A percentile compares a stretch with the other conserved stretches of the same genome.
These are phyloP conservation scores for Globisporangium okanoganense DNA, from an alignment of 352 stramenopile species.

Conservation along the genomic window DNA sequence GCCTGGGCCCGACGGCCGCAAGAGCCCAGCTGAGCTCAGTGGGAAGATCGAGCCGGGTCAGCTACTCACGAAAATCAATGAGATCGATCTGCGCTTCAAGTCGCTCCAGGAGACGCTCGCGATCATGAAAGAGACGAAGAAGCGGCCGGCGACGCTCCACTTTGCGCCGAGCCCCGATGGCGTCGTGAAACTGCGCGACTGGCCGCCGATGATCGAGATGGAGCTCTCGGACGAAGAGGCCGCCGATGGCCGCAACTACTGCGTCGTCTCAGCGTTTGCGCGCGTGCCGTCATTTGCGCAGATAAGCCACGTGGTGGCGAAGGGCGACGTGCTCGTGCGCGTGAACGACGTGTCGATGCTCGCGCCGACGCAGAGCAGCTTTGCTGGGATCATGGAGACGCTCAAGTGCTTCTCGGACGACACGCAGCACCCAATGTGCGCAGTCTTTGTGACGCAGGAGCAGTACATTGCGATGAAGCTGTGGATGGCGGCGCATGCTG, in stretches of 20 bases:
- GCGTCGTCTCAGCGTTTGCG: constrained; percentile 63
- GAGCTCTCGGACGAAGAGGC: constrained; percentile 60
- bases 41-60: constrained; percentile 72
- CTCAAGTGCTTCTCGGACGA: constrained; percentile 44
- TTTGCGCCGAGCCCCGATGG: constrained; percentile 74
- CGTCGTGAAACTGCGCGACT: constrained; percentile 72
- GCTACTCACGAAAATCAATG: constrained; percentile 61
- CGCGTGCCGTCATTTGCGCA: constrained; percentile 74
- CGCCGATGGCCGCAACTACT: constrained; percentile 52
- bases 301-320: constrained; percentile 51
- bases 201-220: constrained; percentile 81
- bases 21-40: constrained; percentile 55
- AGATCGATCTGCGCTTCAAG: constrained; percentile 65
- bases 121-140: constrained; percentile 52
- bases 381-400: constrained; percentile 58
- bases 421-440: constrained; percentile 42
- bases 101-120: constrained; percentile 54
- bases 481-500: constrained; percentile 8
- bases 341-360: constrained; percentile 58
- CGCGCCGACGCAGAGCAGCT: constrained; percentile 38
- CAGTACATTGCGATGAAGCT: constrained; percentile 43
- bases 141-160: constrained; percentile 61
- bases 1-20: constrained; percentile 35
- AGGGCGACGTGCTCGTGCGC: constrained; percentile 61
- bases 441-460: constrained; percentile 53